Conservation (phyloP, 1,284 basidiomycete species). For the Cutaneotrichosporon sp. region DNA sequence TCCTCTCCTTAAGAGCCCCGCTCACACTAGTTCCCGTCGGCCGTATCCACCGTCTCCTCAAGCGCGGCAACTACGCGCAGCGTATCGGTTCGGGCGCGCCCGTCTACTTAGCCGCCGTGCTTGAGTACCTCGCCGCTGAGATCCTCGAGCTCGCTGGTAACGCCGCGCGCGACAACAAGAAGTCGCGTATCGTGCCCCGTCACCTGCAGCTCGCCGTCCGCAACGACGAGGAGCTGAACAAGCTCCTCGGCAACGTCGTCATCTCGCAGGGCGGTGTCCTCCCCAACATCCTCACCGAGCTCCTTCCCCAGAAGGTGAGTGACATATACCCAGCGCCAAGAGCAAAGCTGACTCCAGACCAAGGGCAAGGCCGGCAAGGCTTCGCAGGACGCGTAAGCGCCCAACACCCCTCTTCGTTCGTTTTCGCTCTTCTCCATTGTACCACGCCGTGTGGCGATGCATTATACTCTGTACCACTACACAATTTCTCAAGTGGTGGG, state of each 20-base stretch:
- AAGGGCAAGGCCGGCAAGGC: conserved; percentile 49
- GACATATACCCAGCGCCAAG: background rate
- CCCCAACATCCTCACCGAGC: conserved; percentile 66
- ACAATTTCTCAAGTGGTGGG: background rate
- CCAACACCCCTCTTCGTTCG: conserved; percentile 10
- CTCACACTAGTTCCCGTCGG: conserved; percentile 70
- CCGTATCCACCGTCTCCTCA: conserved; percentile 82
- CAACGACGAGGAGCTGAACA: conserved; percentile 71
- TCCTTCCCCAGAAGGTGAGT: conserved; percentile 63
- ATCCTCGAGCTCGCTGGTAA: conserved; percentile 85
- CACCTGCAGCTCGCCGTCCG: conserved; percentile 87
- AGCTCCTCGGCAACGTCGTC: conserved; percentile 68
- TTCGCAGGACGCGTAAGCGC: conserved; percentile 30
- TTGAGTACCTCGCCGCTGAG: conserved; percentile 71
- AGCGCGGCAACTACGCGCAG: conserved; percentile 83
- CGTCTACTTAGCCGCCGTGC: conserved; percentile 77
- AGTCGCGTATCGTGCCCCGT: conserved; percentile 89
- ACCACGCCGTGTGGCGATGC: conserved; percentile 13
- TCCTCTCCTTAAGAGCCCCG: conserved; percentile 41
- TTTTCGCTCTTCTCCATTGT: conserved; percentile 20
- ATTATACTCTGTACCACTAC: background rate
- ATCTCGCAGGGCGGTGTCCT: conserved; percentile 91
- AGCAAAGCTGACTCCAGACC: background rate
- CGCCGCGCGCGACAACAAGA: conserved; percentile 60
- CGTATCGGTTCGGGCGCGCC: conserved; percentile 56